These are phyloP conservation scores for Beauveria sp. DNA, from an alignment of 2,329 filamentous ascomycete genomes.

Conservation along the genomic window DNA sequence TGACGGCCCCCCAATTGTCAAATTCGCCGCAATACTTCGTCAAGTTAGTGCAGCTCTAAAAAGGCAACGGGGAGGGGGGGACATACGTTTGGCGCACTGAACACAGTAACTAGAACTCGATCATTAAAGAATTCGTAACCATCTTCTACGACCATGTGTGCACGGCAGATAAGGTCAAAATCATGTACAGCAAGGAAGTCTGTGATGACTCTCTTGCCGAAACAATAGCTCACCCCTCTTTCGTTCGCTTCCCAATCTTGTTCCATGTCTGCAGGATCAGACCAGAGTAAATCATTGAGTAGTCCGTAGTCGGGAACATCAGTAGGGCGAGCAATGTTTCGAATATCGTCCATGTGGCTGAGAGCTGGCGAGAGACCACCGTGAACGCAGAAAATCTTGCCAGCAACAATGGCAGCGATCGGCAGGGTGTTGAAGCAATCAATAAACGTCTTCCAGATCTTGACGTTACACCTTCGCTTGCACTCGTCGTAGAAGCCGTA, in stretches of 20 bases:
- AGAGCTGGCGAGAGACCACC: conserved; percentile 88
- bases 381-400: conserved; percentile 97
- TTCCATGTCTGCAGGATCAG: conserved; percentile 96
- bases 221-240: conserved; percentile 94
- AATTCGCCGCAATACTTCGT: conserved; percentile 92
- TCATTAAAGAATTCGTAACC: conserved; percentile 99
- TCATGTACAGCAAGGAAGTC: conserved; percentile 92
- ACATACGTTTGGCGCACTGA: conserved; percentile 92
- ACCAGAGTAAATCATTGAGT: conserved; percentile 93
- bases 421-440: conserved; percentile 95
- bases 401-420: conserved; percentile 92
- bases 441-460: conserved; percentile 96
- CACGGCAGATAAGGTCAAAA: conserved; percentile 93
- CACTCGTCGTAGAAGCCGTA: conserved; percentile 99
- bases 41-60: conserved; percentile 20
- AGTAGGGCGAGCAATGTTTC: conserved; percentile 88
- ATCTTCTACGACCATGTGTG: conserved; percentile 98
- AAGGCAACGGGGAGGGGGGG: background rate
- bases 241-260: conserved; percentile 98
- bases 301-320: conserved; percentile 96
- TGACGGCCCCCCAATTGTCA: conserved; percentile 97
- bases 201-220: conserved; percentile 95
- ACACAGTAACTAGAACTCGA: conserved; percentile 88
- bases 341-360: conserved; percentile 96
- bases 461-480: conserved; percentile 92